Conservation (phyloP, 2,329 filamentous ascomycete species). For the Endoconidiophora laricicola region DNA sequence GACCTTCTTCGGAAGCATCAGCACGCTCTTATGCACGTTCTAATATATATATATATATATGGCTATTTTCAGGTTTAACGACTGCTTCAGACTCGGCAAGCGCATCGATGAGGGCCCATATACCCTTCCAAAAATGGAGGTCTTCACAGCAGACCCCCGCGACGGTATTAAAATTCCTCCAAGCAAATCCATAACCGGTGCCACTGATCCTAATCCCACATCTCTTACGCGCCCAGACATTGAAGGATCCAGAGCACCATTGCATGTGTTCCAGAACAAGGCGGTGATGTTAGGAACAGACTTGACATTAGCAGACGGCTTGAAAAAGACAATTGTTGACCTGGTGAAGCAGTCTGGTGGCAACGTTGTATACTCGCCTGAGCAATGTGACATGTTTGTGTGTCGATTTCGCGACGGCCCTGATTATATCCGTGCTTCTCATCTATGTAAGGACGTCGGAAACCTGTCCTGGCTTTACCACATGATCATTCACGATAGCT, state of each 20-base stretch:
- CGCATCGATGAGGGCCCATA: slow-evolving; percentile 83
- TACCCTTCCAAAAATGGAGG: slow-evolving; percentile 67
- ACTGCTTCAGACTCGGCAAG: slow-evolving; percentile 84
- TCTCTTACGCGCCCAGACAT: slow-evolving; percentile 28
- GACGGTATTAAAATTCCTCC: slow-evolving; percentile 38
- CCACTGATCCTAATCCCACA: slow-evolving; percentile 35
- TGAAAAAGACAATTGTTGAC: slow-evolving; percentile 49
- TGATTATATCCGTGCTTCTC: slow-evolving; percentile 62
- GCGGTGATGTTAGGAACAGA: slow-evolving; percentile 64
- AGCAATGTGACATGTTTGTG: slow-evolving; percentile 65
- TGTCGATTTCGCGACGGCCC: slow-evolving; percentile 73
- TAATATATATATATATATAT: too few relatives aligned
- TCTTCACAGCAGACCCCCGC: slow-evolving; percentile 44
- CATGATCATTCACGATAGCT: slow-evolving; percentile 73
- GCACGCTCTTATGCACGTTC: too few relatives aligned
- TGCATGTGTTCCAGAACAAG: slow-evolving; percentile 62
- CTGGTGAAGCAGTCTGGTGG: slow-evolving; percentile 61
- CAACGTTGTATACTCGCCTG: slow-evolving; percentile 43
- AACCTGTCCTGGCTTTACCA: slow-evolving; percentile 91
- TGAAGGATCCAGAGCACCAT: slow-evolving; percentile 30
- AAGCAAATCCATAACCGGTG: slow-evolving; percentile 49
- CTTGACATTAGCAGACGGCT: slow-evolving; percentile 49
- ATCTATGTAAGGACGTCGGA: slow-evolving; percentile 65
- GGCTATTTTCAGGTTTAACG: slow-evolving; percentile 57
- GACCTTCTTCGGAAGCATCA: too few relatives aligned